Evolutionary conservation across 805 yeast species (phyloP).

Genomic region (Sugiyamaella marilandica): DNA sequence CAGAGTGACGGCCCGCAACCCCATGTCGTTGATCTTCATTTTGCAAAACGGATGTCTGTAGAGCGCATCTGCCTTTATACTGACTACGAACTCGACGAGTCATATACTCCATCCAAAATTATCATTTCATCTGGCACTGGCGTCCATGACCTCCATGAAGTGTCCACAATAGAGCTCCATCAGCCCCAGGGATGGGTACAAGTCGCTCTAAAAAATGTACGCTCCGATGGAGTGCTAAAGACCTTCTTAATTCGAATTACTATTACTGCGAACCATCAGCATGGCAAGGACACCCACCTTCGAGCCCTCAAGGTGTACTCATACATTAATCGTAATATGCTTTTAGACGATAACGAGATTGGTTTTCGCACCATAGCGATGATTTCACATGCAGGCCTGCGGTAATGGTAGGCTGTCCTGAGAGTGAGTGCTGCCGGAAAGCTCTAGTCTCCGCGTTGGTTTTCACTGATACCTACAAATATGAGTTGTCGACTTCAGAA

Average conservation of each 20-base stretch:
- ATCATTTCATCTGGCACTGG: conserved; percentile 70
- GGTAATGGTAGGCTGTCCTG: not conserved
- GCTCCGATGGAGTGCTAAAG: conserved; percentile 49
- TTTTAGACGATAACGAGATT: conserved; percentile 25
- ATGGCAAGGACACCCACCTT: conserved; percentile 92
- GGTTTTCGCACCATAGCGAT: conserved; percentile 28
- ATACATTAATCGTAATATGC: conserved; percentile 32
- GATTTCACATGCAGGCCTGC: conserved; percentile 22
- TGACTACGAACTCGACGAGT: conserved; percentile 72
- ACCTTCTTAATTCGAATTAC: conserved; percentile 60
- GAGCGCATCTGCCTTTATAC: conserved; percentile 66
- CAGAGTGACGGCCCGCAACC: conserved; percentile 94
- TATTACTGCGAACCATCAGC: conserved; percentile 79
- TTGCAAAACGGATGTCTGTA: conserved; percentile 68
- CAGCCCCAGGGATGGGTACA: conserved; percentile 80
- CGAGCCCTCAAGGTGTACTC: conserved; percentile 65
- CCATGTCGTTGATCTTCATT: conserved; percentile 72
- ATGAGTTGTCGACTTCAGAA: too few species aligned
- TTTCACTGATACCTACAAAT: too few species aligned
- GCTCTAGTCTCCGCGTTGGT: too few species aligned
- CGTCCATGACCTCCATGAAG: conserved; percentile 69
- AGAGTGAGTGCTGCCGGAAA: too few species aligned
- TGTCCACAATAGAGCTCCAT: conserved; percentile 50
- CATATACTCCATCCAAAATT: conserved; percentile 81
- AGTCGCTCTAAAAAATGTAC: conserved; percentile 50